Conservation (phyloP, 1,284 basidiomycete species). For the Phlebopus sp. region DNA sequence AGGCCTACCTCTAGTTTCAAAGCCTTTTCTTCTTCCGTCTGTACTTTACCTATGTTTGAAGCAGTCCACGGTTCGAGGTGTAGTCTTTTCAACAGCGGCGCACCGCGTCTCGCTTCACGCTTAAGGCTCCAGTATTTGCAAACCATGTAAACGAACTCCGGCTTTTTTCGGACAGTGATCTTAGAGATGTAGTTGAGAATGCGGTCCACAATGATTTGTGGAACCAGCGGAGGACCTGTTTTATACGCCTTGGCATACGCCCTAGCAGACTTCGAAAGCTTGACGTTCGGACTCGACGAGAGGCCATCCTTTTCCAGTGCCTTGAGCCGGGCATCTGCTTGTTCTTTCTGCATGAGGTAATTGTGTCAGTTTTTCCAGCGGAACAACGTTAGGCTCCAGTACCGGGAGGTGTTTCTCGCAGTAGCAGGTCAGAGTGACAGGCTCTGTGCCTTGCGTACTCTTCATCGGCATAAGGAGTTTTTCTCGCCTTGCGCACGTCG, state of each 20-base stretch:
- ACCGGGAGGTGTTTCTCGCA: slow-evolving; percentile 91
- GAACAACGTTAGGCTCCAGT: slow-evolving; percentile 29
- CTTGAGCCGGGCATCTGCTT: slow-evolving; percentile 55
- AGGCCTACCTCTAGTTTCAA: slow-evolving; percentile 76
- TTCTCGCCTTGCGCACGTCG: slow-evolving; percentile 89
- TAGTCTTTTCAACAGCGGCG: slow-evolving; percentile 88
- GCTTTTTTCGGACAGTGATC: slow-evolving; percentile 74
- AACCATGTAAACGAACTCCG: slow-evolving; percentile 74
- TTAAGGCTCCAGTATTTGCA: slow-evolving; percentile 98
- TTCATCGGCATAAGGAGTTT: slow-evolving; percentile 88
- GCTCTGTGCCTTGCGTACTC: slow-evolving; percentile 69
- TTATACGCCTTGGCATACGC: slow-evolving; percentile 82
- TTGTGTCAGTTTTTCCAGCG: slow-evolving; percentile 1
- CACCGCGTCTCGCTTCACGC: slow-evolving; percentile 88
- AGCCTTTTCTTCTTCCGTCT: slow-evolving; percentile 81
- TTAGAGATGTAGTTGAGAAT: slow-evolving; percentile 78
- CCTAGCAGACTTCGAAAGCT: slow-evolving; percentile 67
- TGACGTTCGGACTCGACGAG: slow-evolving; percentile 38
- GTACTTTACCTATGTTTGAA: slow-evolving; percentile 54
- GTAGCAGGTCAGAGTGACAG: slow-evolving; percentile 69
- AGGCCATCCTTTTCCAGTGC: slow-evolving; percentile 52
- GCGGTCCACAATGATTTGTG: slow-evolving; percentile 69
- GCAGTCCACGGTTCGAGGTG: slow-evolving; percentile 99
- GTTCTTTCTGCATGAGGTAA: slow-evolving; percentile 53
- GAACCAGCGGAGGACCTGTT: slow-evolving; percentile 74